phyloP scores from a whole-genome alignment of 306 rosid species.

The Delonix regia region DNA sequence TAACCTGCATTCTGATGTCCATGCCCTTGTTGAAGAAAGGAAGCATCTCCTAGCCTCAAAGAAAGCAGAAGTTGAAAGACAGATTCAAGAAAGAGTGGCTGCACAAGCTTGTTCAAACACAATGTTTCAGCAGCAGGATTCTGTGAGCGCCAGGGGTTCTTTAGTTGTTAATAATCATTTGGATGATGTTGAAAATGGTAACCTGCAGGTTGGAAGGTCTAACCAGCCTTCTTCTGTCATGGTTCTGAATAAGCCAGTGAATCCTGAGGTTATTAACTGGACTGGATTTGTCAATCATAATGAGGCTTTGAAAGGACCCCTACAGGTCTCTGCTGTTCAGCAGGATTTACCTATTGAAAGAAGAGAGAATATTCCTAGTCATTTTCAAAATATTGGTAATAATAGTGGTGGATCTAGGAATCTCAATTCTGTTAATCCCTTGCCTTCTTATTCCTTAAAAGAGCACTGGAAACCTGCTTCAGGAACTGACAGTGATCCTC shows the following conservation, averaged over 20 bases:
- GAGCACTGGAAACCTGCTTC: conserved; percentile 84
- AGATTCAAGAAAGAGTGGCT: conserved; percentile 58
- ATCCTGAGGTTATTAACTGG: conserved; percentile 58
- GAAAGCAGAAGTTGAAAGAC: conserved; percentile 63
- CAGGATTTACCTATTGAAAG: conserved; percentile 66
- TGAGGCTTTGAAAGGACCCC: conserved; percentile 66
- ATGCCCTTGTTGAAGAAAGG: conserved; percentile 56
- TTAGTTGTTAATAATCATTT: conserved; percentile 53
- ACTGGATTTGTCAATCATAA: conserved; percentile 58
- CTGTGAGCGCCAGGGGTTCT: conserved; percentile 57
- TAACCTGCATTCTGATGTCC: conserved; percentile 52
- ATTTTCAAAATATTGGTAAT: conserved; percentile 57
- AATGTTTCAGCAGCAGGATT: conserved; percentile 55
- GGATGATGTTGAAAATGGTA: conserved; percentile 64
- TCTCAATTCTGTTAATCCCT: conserved; percentile 50
- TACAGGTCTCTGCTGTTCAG: conserved; percentile 60
- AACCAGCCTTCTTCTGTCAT: conserved; percentile 57
- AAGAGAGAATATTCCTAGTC: conserved; percentile 60
- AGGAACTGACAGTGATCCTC: conserved; percentile 60
- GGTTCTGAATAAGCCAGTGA: conserved; percentile 52
- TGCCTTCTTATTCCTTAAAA: conserved; percentile 58
- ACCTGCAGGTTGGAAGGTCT: conserved; percentile 60
- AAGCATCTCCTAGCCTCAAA: conserved; percentile 45
- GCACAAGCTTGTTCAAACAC: conserved; percentile 53
- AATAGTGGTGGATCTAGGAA: conserved; percentile 51